These are phyloP conservation scores for Aspergillus egyptiacus DNA, from an alignment of 495 filamentous ascomycete species.

Conservation along the genomic window DNA sequence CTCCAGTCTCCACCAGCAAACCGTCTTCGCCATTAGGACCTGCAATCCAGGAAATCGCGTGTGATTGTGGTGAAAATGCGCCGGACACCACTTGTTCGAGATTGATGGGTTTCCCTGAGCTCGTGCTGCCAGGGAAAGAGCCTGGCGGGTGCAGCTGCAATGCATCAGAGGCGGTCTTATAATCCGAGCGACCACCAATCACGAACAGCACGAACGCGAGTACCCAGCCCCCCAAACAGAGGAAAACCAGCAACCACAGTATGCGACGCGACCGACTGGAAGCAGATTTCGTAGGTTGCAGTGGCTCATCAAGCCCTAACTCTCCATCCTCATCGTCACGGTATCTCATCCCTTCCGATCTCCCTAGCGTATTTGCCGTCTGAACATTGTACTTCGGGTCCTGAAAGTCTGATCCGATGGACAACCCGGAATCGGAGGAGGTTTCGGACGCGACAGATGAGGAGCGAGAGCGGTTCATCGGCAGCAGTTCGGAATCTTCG, in stretches of 20 bases:
- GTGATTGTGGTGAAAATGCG: constrained; percentile 59
- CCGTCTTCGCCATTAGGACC: constrained; percentile 83
- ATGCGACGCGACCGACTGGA: constrained; percentile 48
- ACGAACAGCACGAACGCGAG: constrained; percentile 73
- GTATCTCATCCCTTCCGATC: constrained; percentile 23
- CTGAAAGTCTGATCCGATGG: constrained; percentile 31
- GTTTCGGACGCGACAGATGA: constrained; percentile 26
- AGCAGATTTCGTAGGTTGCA: constrained; percentile 25
- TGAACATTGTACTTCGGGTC: constrained; percentile 22
- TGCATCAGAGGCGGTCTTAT: constrained; percentile 20
- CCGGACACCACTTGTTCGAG: constrained; percentile 73
- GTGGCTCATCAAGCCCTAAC: constrained; percentile 22
- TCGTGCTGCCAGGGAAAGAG: constrained; percentile 54
- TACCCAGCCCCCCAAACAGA: constrained; percentile 74
- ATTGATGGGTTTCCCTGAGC: constrained; percentile 71
- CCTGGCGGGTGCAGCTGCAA: constrained; percentile 50
- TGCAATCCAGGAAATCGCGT: constrained; percentile 81
- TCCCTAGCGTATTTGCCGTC: constrained; percentile 3
- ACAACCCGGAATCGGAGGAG: constrained; percentile 37
- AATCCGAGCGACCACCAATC: constrained; percentile 36
- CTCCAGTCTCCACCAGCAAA: constrained; percentile 63
- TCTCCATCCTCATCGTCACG: constrained; percentile 38
- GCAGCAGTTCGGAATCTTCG: constrained; percentile 24
- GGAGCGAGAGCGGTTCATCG: constrained; percentile 24
- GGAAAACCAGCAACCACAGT: constrained; percentile 59